Conservation (phyloP, 257 asterid genomes). For the Solanum megistacrolobum region DNA sequence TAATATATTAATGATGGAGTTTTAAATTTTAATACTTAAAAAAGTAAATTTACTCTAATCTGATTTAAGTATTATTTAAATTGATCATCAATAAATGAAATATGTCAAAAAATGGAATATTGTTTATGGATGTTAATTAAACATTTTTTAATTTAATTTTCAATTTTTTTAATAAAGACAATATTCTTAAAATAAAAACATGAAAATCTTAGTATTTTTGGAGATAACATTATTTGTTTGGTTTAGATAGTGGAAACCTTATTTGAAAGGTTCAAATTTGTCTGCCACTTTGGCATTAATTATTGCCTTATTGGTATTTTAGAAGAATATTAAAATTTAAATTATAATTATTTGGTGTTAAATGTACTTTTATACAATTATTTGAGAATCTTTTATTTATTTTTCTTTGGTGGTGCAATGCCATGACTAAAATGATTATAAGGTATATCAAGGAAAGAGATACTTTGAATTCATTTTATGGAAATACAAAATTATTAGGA, state of each 20-base stretch:
- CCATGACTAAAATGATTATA: background rate
- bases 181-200: background rate
- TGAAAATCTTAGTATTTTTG: background rate
- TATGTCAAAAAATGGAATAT: background rate
- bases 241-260: conserved; percentile 4
- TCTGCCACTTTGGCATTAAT: conserved; percentile 3
- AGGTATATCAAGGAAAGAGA: background rate
- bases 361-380: background rate
- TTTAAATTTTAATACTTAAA: background rate
- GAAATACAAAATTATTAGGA: background rate
- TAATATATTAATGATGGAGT: background rate
- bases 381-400: background rate
- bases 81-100: background rate
- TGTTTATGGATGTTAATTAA: background rate
- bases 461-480: background rate
- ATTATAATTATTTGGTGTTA: background rate
- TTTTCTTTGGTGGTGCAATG: background rate
- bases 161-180: background rate
- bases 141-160: background rate
- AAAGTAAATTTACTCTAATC: background rate
- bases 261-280: background rate
- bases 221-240: background rate
- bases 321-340: background rate
- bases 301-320: background rate
- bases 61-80: background rate